Evolutionary conservation across 2,329 filamentous ascomycete species (phyloP).

Genomic region (Pseudohalonectria lignicola): DNA sequence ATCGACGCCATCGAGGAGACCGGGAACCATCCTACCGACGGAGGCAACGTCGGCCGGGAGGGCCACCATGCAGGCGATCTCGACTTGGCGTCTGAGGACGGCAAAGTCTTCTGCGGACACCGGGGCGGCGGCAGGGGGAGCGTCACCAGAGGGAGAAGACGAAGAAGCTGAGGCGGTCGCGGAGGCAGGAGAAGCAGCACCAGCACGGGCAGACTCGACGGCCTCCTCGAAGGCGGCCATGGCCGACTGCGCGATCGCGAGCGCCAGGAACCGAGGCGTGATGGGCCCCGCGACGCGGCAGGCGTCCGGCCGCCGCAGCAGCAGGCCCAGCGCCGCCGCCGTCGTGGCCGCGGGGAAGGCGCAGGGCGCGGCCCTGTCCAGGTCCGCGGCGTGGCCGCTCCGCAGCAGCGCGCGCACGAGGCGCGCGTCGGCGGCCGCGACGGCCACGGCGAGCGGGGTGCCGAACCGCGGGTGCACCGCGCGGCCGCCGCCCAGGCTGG

Average conservation of each 20-base stretch:
- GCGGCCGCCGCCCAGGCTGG: not conserved
- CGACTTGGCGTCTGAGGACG: not conserved
- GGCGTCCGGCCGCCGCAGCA: not conserved
- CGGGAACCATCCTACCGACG: too few relatives aligned
- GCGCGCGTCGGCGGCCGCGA: not conserved
- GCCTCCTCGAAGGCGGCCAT: conserved; percentile 1
- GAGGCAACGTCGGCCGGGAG: not conserved
- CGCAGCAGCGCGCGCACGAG: conserved; percentile 1
- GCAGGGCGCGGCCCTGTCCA: conserved; percentile 2
- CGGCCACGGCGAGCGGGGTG: not conserved
- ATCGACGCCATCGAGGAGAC: too few relatives aligned
- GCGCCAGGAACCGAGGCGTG: not conserved
- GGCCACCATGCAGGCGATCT: not conserved
- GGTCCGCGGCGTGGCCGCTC: not conserved
- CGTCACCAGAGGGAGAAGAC: not conserved
- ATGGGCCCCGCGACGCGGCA: not conserved
- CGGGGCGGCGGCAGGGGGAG: not conserved
- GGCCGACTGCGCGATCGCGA: not conserved
- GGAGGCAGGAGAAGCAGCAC: not conserved
- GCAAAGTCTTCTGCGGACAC: not conserved
- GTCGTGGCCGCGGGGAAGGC: not conserved
- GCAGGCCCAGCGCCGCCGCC: not conserved
- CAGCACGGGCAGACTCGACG: not conserved
- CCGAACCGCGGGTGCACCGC: not conserved
- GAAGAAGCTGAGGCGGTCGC: too few relatives aligned